Evolutionary conservation across 2,329 filamentous ascomycete species (phyloP), one percentile per base, ranked within the genome.

Genomic region (Ophiostoma angusticollis): DNA sequence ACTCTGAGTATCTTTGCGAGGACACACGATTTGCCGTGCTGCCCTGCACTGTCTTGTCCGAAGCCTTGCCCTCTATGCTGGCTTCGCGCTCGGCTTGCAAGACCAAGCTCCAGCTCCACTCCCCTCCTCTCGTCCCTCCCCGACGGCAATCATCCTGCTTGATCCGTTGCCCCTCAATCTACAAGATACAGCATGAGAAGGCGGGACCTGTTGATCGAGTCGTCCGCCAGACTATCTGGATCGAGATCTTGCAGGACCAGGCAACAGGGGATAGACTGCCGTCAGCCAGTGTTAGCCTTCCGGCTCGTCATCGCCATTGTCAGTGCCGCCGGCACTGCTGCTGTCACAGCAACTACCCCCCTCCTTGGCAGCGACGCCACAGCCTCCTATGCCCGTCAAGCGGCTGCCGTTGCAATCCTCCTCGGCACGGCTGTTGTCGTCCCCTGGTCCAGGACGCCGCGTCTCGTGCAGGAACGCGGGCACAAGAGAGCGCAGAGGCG

Each of bases 201-300:
- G n/a, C n/a, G n/a, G n/a, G n/a, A n/a, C n/a, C n/a, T n/a, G n/a
- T n/a, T n/a, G n/a, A n/a, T n/a, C n/a, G n/a, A n/a, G n/a, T n/a
- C n/a, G n/a, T n/a, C n/a, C n/a, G n/a, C n/a, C n/a, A n/a, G n/a
- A n/a, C n/a, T n/a, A n/a, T n/a, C n/a, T n/a, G n/a, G n/a, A n/a
- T n/a, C n/a, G n/a, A n/a, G n/a, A 37, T 51, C 58, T 55, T 53
- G 57, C 62, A 73, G 70, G 69, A 73, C 66, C 69, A 76, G 70
- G 64, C 63, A 68, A 72, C 70, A 78, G 75, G 72, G 74, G 71
- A 70, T 73, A 71, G 68, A 70, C 70, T 69, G 68, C 67, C 70
- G 70, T 68, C 66, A 33, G 56, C 65, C 62, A 48, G 52, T 52
- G 64, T 64, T 66, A 72, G 53, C 74, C 74, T 51, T 81, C 77